A percentile compares a stretch with the other conserved stretches of the same genome.
Conservation (phyloP, 345 rosid genomes). For the Combretum micranthum region DNA sequence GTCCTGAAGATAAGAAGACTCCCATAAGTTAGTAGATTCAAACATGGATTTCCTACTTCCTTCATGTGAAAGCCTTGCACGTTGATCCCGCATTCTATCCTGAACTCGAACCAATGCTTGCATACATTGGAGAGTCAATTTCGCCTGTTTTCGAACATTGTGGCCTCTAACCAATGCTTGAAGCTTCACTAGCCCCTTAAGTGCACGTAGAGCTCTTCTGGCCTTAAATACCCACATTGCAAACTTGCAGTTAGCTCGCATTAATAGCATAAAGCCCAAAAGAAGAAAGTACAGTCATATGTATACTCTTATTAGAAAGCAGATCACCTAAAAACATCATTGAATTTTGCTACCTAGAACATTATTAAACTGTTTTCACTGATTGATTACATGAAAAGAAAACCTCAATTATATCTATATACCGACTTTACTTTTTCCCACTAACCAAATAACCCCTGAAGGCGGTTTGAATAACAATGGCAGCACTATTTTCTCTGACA, state of each 20-base stretch:
- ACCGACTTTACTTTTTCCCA: neutral
- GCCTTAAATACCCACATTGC: slow-evolving; percentile 31
- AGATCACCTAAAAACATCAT: no score
- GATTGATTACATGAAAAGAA: no score
- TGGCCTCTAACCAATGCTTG: slow-evolving; percentile 94
- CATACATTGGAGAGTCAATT: slow-evolving; percentile 65
- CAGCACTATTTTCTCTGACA: slow-evolving; percentile 58
- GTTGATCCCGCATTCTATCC: slow-evolving; percentile 55
- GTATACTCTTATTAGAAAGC: no score
- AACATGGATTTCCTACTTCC: slow-evolving; percentile 46
- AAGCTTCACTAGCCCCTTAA: slow-evolving; percentile 82
- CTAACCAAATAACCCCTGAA: slow-evolving; percentile 81
- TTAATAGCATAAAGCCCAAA: no score
- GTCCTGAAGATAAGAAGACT: slow-evolving; percentile 54
- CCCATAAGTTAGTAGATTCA: slow-evolving; percentile 42
- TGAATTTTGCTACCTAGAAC: no score
- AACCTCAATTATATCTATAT: neutral
- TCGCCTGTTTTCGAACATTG: slow-evolving; percentile 72
- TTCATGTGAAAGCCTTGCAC: slow-evolving; percentile 36
- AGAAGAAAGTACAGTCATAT: no score
- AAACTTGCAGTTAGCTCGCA: no score
- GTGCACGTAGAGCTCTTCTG: slow-evolving; percentile 74
- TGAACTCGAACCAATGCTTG: slow-evolving; percentile 80
- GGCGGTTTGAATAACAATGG: slow-evolving; percentile 68
- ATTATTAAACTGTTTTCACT: no score